Evolutionary conservation across 225 moss, liverwort and hornwort species (phyloP), one percentile per base, ranked within the genome.

Genomic region (Asterella californica): DNA sequence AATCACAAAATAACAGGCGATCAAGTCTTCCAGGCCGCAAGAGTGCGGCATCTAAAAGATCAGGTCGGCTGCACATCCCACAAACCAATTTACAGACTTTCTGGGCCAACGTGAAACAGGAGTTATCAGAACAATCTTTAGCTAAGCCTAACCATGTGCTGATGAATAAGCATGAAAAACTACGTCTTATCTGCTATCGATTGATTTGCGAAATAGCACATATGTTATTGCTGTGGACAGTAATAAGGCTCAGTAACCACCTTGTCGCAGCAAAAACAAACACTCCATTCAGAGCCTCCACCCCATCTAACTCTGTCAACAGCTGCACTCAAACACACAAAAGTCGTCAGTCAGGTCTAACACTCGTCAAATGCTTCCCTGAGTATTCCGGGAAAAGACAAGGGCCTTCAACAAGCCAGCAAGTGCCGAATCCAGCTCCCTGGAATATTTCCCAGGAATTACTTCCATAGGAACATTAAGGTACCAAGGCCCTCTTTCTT

Each of bases 251-350:
- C 30, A 15, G 29, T 53, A n/a, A 32, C 30, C 45, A 96, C 96
- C 96, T 97, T 63, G 95, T 95, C 72, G 99, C 99, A 77, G 99
- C 99, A 75, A 99, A 93, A 36, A 99, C 99, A 75, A 93, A 99
- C 22, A 95, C 95, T 76, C 93, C 93, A 83, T 88, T 91, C n/a
- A 99, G 90, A 82, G 99, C 95, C 84, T 99, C 94, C 72, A 99
- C 95, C 25, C 99, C 99, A 86, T 99, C 99, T 67, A 99, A 88
- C 86, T 99, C 99, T 76, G 95, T 99, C 86, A 99, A 89, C 42
- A 99, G 88, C 96, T 97, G 90, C 85, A 89, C n/a, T 19, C 22
- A 66, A 42, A 42, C 42, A 42, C 42, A n/a, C 42, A 42, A 42
- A 3, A 42, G n/a, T n/a, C n/a, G n/a, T n/a, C 42, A 42, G 42